Percentiles rank a stretch among this genome's conserved stretches.
Conservation (phyloP, 805 yeast species). For the Wickerhamiella australiensis region DNA sequence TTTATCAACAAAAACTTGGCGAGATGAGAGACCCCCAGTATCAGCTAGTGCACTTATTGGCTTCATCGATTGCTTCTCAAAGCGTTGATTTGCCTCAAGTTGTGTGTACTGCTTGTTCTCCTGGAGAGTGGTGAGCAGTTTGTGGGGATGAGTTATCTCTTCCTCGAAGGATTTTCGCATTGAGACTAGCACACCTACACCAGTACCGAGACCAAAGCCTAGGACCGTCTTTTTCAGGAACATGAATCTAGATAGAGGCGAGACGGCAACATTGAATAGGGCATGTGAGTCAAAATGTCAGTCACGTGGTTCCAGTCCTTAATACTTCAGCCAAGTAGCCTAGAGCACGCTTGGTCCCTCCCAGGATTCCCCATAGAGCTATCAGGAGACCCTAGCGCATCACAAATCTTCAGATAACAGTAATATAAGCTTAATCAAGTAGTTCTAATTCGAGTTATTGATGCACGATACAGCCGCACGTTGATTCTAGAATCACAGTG, state of each 20-base stretch:
- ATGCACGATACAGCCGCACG: not conserved
- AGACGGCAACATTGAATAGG: not conserved
- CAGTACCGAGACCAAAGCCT: conserved; percentile 1
- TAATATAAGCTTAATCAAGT: too few species aligned
- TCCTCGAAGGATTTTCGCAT: conserved; percentile 4
- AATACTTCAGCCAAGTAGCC: too few species aligned
- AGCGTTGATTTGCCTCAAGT: not conserved
- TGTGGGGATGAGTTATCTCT: conserved; percentile 7
- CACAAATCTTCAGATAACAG: too few species aligned
- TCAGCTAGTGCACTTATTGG: not conserved
- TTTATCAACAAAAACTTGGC: conserved; percentile 58
- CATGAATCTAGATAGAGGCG: not conserved
- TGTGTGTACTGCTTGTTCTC: not conserved
- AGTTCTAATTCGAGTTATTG: too few species aligned
- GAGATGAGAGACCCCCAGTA: conserved; percentile 48
- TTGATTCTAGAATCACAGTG: not conserved
- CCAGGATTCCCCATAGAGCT: too few species aligned
- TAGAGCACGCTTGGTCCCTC: not conserved
- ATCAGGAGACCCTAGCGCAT: too few species aligned
- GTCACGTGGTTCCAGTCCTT: not conserved
- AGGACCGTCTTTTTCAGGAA: conserved; percentile 1
- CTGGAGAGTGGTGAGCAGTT: conserved; percentile 6
- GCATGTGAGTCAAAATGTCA: not conserved
- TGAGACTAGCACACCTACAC: not conserved
- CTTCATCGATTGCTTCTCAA: not conserved